Evolutionary conservation across 208 protist genomes (phyloP), one percentile per base, ranked within the genome.

Genomic region (Crithidia sp.): DNA sequence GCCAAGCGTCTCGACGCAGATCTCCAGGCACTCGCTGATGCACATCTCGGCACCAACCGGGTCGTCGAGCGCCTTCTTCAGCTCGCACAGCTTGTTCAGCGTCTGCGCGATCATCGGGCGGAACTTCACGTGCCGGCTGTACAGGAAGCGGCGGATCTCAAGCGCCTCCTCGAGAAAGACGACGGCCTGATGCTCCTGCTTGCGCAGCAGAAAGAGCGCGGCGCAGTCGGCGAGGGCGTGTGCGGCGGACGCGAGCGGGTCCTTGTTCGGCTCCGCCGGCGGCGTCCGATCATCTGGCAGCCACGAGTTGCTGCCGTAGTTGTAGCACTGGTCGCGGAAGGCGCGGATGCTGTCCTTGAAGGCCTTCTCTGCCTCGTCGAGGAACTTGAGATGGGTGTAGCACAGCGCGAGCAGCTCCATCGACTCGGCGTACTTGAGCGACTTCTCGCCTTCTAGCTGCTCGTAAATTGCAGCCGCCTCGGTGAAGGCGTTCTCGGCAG

Each of bases 101-200:
- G 92, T 96, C 75, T 96, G 92, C 50, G 92, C 92, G 77, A 96
- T 96, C 74, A 96, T 94, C 40, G 92, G 90, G 41, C 87, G 82
- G 76, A 86, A 96, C 80, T 94, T 94, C 54, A 86, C 70, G 68
- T 95, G 87, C 1, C 84, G 75, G 52, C 37, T 84, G 83, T 96
- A 96, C 17, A 96, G 74, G 74, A 85, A 95, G 12, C 92, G 88
- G 7, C 92, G 86, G 72, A 96, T 95, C 65, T 95, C 88, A 6
- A 96, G 86, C 40, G 92, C 80, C 62, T 96, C 92, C 79, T 96
- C 89, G 37, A 96, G 77, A 66, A 96, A 96, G 7, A 78, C 75
- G 60, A 95, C 91, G 0, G 89, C 92, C 41, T 86, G 74, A 72
- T 89, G 82, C 60, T 93, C 80, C 76, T 90, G 76, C 6, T 79